Percentiles rank a stretch among this genome's conserved stretches.
Conservation (phyloP, 345 rosid species). For the Euphorbia pulcherrima region DNA sequence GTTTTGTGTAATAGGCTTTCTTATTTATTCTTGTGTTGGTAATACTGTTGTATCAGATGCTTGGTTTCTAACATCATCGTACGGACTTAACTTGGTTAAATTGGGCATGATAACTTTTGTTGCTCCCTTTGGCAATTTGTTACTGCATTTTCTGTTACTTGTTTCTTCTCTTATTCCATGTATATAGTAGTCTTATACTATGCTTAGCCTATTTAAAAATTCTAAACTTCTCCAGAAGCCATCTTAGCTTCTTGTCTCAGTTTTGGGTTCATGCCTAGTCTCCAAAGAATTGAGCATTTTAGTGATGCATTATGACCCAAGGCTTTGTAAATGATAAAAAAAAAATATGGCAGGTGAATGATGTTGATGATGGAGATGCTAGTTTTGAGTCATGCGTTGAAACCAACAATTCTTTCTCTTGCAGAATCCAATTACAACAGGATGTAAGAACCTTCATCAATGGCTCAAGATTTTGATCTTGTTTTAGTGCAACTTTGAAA, state of each 20-base stretch:
- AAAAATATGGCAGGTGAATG: constrained; percentile 37
- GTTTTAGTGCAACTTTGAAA: constrained; percentile 6
- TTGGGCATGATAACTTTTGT: not conserved
- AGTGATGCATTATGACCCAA: not conserved
- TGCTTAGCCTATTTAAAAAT: not conserved
- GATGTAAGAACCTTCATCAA: constrained; percentile 56
- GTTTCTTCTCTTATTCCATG: not conserved
- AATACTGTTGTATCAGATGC: not conserved
- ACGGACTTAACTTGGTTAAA: not conserved
- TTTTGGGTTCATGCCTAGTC: not conserved
- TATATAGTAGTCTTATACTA: not conserved
- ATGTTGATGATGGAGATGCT: constrained; percentile 29
- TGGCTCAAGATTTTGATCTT: not conserved
- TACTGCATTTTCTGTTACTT: not conserved
- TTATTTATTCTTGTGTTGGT: not conserved
- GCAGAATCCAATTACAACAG: constrained; percentile 67
- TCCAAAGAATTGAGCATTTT: not conserved
- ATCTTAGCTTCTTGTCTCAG: not conserved
- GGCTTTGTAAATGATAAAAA: not conserved
- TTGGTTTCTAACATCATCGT: not conserved
- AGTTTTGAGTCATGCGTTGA: constrained; percentile 25
- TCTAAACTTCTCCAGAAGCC: not conserved
- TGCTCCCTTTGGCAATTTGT: not conserved
- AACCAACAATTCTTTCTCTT: constrained; percentile 41
- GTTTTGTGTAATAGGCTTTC: not conserved